phyloP scores from a whole-genome alignment of 192 early-diverging fungal genomes.

The Coemansia sp. region DNA sequence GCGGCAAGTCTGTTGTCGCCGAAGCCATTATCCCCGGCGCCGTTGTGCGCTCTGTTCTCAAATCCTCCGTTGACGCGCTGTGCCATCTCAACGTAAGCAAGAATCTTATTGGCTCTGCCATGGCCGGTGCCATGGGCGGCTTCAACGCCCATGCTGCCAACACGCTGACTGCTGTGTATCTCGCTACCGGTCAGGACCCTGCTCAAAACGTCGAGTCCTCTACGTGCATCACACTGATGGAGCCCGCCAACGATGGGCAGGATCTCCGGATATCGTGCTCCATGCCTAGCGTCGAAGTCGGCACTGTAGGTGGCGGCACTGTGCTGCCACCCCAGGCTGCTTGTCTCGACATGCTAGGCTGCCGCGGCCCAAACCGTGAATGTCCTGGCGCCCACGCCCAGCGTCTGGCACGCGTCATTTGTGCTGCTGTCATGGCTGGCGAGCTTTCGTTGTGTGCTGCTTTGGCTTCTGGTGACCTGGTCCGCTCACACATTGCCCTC shows the following conservation, averaged over 20 bases:
- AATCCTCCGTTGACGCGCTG: conserved; percentile 77
- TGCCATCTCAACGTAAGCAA: conserved; percentile 82
- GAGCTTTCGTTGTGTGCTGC: conserved; percentile 86
- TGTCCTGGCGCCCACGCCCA: conserved; percentile 84
- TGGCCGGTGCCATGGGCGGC: conserved; percentile 89
- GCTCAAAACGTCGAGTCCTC: conserved; percentile 95
- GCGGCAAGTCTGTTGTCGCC: conserved; percentile 88
- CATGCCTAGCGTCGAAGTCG: conserved; percentile 94
- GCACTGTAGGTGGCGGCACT: conserved; percentile 91
- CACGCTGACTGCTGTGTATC: conserved; percentile 83
- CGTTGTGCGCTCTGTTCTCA: conserved; percentile 77
- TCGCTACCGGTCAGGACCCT: conserved; percentile 94
- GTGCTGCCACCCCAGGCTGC: conserved; percentile 78
- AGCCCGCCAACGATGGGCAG: conserved; percentile 70
- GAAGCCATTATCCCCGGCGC: conserved; percentile 81
- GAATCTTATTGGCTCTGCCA: conserved; percentile 91
- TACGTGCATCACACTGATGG: conserved; percentile 93
- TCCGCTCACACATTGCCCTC: conserved; percentile 83
- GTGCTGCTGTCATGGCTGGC: conserved; percentile 88
- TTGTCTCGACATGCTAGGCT: conserved; percentile 86
- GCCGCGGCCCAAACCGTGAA: conserved; percentile 74
- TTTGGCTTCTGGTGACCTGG: conserved; percentile 85
- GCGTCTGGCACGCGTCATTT: conserved; percentile 80
- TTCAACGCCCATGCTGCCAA: conserved; percentile 96
- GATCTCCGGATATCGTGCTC: conserved; percentile 87